Evolutionary conservation across 2,329 filamentous ascomycete genomes (phyloP), one percentile per base, ranked within the genome.

Genomic region (Sarocladiaceae sp.): DNA sequence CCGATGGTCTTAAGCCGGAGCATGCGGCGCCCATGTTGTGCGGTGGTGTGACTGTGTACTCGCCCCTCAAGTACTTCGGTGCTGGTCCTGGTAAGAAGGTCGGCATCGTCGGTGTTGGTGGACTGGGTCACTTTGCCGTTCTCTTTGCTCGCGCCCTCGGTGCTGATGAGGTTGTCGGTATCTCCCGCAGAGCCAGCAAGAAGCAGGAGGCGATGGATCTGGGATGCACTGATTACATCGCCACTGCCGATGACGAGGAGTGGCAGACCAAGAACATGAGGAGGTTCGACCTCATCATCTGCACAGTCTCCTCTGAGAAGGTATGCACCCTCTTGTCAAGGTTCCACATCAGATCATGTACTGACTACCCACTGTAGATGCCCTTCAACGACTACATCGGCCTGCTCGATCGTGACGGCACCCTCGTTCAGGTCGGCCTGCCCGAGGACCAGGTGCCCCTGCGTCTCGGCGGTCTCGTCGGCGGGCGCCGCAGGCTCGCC

Each of bases 1-100:
- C 87, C 5, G 83, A 87, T 10, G 77, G 71, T 33, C 73, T 93
- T 20, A 57, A 68, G 1, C 73, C 72, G 29, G 67, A 68, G 35
- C 62, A 79, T 33, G 85, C 82, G 0, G 87, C 85, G 1, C 85
- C 85, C 1, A 88, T 89, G 83, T 73, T 93, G 48, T 94, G 88
- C 61, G 88, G 85, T 10, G 88, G 88, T 46, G 70, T 91, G 31
- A 93, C 88, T 0, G 79, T 80, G 34, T 94, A 82, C 67, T 83
- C 77, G 39, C 88, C 87, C 0, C 73, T 94, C 2, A 80, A 85
- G 47, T 74, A 85, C 40, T 80, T 88, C 55, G 83, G 83, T 20
- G 74, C 74, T 47, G 83, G 84, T 0, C 83, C 83, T 1, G 85
- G 86, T 46, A 86, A 85, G 69, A 85, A 83, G 65, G 76, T 88